Evolutionary conservation across 2,329 filamentous ascomycete species (phyloP).

Genomic region (Penicillium sp.): DNA sequence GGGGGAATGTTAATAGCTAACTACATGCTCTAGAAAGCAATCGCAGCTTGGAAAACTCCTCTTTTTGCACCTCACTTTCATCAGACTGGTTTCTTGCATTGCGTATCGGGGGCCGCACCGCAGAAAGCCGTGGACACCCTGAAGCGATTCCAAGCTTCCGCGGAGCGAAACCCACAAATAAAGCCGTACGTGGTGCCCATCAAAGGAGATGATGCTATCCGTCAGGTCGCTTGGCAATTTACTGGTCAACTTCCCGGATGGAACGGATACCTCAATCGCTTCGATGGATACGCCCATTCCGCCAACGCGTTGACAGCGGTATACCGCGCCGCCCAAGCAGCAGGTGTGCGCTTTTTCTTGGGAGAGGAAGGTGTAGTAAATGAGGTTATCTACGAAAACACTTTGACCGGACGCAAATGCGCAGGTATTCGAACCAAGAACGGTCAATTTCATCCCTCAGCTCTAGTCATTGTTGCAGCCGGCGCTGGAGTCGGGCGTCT

Average conservation of each 20-base stretch:
- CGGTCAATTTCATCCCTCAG: slow-evolving; percentile 45
- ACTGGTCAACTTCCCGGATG: slow-evolving; percentile 50
- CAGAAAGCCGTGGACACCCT: slow-evolving; percentile 48
- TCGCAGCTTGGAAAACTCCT: slow-evolving; percentile 51
- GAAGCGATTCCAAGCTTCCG: slow-evolving; percentile 41
- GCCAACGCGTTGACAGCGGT: slow-evolving; percentile 50
- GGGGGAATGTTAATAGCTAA: neutral
- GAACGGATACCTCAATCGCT: slow-evolving; percentile 56
- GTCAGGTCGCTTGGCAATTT: slow-evolving; percentile 47
- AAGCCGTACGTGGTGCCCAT: slow-evolving; percentile 41
- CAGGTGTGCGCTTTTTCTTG: slow-evolving; percentile 44
- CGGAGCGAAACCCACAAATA: slow-evolving; percentile 34
- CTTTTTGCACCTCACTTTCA: slow-evolving; percentile 53
- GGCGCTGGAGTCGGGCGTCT: too few relatives aligned
- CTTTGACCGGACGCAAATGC: slow-evolving; percentile 15
- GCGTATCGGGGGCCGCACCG: slow-evolving; percentile 47
- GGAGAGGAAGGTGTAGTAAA: slow-evolving; percentile 40
- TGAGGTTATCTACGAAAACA: slow-evolving; percentile 39
- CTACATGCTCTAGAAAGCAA: slow-evolving; percentile 42
- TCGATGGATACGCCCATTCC: slow-evolving; percentile 56
- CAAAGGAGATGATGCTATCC: slow-evolving; percentile 39
- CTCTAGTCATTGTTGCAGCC: too few relatives aligned
- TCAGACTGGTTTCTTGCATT: slow-evolving; percentile 51
- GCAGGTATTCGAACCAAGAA: slow-evolving; percentile 39
- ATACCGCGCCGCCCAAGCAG: slow-evolving; percentile 40